phyloP scores from a whole-genome alignment of 108 stramenopile genomes.

The Pseudonitzschia multistriata region DNA sequence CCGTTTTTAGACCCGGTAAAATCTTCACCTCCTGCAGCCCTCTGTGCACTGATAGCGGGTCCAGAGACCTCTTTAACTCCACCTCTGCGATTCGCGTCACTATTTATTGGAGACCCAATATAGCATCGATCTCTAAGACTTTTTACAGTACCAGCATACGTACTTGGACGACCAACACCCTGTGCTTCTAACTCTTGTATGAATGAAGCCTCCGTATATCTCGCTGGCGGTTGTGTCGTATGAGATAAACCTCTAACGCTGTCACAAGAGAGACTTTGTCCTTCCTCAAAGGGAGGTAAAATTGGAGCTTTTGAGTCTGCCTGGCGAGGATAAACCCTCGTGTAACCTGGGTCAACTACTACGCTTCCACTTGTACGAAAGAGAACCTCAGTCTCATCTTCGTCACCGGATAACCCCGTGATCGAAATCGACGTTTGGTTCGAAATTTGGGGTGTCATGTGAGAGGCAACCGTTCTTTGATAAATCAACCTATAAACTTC shows the following conservation, averaged over 20 bases:
- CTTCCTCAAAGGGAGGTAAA: slow-evolving; percentile 45
- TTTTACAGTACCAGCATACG: slow-evolving; percentile 69
- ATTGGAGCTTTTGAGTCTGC: slow-evolving; percentile 4
- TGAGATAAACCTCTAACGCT: slow-evolving; percentile 26
- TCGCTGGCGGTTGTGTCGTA: slow-evolving; percentile 54
- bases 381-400: slow-evolving; percentile 26
- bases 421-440: slow-evolving; percentile 50
- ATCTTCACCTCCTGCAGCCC: slow-evolving; percentile 55
- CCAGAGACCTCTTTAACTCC: slow-evolving; percentile 28
- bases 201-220: slow-evolving; percentile 75
- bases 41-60: slow-evolving; percentile 40
- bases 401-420: slow-evolving; percentile 21
- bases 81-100: slow-evolving; percentile 22
- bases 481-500: slow-evolving; percentile 65
- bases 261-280: slow-evolving; percentile 34
- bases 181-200: slow-evolving; percentile 72
- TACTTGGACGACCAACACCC: slow-evolving; percentile 82
- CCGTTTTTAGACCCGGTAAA: slow-evolving; percentile 33
- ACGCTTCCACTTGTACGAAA: slow-evolving; percentile 51
- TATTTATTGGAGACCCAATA: slow-evolving; percentile 41
- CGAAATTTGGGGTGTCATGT: slow-evolving; percentile 57
- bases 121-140: slow-evolving; percentile 68
- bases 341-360: slow-evolving; percentile 52
- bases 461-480: slow-evolving; percentile 59
- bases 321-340: slow-evolving; percentile 29